These are phyloP conservation scores for Letharia lupina DNA, from an alignment of 495 filamentous ascomycete species.

Conservation along the genomic window DNA sequence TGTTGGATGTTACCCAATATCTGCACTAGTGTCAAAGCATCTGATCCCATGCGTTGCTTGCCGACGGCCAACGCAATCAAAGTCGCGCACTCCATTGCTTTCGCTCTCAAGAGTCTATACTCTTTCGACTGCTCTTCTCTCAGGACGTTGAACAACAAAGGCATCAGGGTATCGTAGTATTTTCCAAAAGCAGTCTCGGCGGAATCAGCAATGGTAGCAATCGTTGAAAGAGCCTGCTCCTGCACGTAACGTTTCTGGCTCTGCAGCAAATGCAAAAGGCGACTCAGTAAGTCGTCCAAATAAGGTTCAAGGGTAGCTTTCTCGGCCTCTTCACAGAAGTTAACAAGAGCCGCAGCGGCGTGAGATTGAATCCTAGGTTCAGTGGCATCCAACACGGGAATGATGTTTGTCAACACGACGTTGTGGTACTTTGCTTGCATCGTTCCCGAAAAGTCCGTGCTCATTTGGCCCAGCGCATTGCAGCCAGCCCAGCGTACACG, in stretches of 20 bases:
- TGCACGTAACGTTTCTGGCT: conserved; percentile 93
- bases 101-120: conserved; percentile 79
- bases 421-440: conserved; percentile 97
- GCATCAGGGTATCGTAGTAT: conserved; percentile 95
- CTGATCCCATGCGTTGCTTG: conserved; percentile 77
- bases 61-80: conserved; percentile 94
- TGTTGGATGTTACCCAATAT: conserved; percentile 79
- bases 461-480: conserved; percentile 99
- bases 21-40: conserved; percentile 79
- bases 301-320: conserved; percentile 89
- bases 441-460: conserved; percentile 95
- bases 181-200: conserved; percentile 91
- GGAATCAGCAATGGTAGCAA: conserved; percentile 96
- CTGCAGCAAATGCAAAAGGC: conserved; percentile 74
- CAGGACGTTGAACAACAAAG: conserved; percentile 81
- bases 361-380: conserved; percentile 96
- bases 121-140: conserved; percentile 87
- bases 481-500: conserved; percentile 97
- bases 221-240: conserved; percentile 95
- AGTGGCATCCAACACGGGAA: conserved; percentile 80
- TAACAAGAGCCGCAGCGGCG: conserved; percentile 92
- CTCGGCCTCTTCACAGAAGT: conserved; percentile 98
- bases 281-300: conserved; percentile 74
- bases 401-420: conserved; percentile 76
- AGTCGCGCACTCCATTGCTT: conserved; percentile 99